Evolutionary conservation across 2,329 filamentous ascomycete species (phyloP), one percentile per base, ranked within the genome.

Genomic region (Xylariaceae sp.): DNA sequence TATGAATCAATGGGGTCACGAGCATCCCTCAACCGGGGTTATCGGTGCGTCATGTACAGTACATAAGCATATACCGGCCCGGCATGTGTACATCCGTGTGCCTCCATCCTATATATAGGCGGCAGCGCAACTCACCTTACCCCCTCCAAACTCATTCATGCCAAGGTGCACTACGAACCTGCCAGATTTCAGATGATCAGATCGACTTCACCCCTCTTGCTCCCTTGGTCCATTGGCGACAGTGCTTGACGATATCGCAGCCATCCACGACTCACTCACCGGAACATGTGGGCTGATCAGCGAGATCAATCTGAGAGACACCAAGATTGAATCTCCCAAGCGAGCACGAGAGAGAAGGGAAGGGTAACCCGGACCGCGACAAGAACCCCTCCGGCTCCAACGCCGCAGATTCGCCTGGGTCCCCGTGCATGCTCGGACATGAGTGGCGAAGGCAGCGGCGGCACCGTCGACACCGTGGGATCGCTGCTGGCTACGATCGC

Each of bases 401-500:
- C 42, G 51, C 55, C 57, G 51, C 57, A 50, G 34, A 50, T 62
- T 53, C 18, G 53, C 35, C 45, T 50, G 49, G 10, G 54, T 49
- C 35, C 47, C 23, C 18, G 53, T 64, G 55, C 56, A 62, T 60
- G 59, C 51, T 56, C 63, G 65, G 70, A 68, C 66, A 73, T 76
- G 70, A 76, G 72, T 71, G 69, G 73, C 55, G 58, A 60, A 61
- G 53, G 53, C 54, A 56, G 56, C 13, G 37, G n/a, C 49, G 55
- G 45, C 45, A 45, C 45, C 61, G 54, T 57, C 70, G 78, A 82
- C 70, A 81, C 81, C 53, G 81, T 85, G 69, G 83, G 83, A 68
- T 78, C 78, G 64, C 76, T 84, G 68, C 79, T 85, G 70, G 82
- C 82, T 68, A 75, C 75, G 72, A 83, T 85, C 71, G 83, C 82